Evolutionary conservation across 2,329 filamentous ascomycete genomes (phyloP).

Genomic region (Sporothrix dimorphospora): DNA sequence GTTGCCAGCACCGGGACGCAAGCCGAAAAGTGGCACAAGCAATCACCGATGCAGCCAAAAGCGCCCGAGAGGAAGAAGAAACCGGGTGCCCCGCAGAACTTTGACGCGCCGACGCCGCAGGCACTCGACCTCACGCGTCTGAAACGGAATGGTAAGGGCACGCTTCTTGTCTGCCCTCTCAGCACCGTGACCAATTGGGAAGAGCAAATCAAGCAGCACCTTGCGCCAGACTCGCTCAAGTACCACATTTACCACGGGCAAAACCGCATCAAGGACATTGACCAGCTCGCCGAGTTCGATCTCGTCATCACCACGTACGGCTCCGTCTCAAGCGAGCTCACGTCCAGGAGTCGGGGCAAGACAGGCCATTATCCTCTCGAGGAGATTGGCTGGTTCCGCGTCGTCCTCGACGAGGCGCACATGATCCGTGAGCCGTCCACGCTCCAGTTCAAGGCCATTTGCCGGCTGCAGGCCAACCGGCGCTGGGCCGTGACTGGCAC

Average conservation of each 20-base stretch:
- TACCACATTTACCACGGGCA: constrained; percentile 88
- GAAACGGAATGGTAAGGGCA: constrained; percentile 73
- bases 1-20: constrained; percentile 67
- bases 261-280: constrained; percentile 69
- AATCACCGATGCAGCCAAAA: constrained; percentile 55
- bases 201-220: constrained; percentile 83
- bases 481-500: constrained; percentile 98
- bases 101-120: constrained; percentile 47
- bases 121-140: constrained; percentile 55
- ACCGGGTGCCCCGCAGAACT: constrained; percentile 38
- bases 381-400: constrained; percentile 86
- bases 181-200: constrained; percentile 96
- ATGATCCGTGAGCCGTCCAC: constrained; percentile 86
- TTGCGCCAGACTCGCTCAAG: constrained; percentile 64
- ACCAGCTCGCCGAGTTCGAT: constrained; percentile 73
- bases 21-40: constrained; percentile 63
- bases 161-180: constrained; percentile 83
- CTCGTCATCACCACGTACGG: constrained; percentile 92
- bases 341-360: constrained; percentile 63
- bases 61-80: constrained; percentile 47
- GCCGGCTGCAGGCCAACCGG: constrained; percentile 74
- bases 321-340: constrained; percentile 79
- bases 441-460: constrained; percentile 81
- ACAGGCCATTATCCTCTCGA: constrained; percentile 67
- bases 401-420: constrained; percentile 93